Base-by-base conservation (phyloP, 2,329 filamentous ascomycete genomes). In the Penicillium sp. region DNA sequence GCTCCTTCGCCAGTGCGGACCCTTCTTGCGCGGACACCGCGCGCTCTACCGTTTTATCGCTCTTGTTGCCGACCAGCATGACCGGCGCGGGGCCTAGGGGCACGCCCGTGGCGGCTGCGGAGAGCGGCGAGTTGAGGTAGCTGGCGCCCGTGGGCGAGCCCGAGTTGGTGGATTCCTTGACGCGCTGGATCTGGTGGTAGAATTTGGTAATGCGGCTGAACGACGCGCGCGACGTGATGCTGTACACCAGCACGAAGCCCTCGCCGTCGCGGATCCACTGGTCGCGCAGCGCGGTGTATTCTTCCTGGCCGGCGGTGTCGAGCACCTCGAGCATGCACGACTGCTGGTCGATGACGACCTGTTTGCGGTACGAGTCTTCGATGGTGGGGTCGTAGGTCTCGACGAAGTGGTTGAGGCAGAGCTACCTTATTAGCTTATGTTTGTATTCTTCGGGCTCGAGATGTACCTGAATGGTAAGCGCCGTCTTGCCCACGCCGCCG, bases 261-360 rank as follows among this genome's bases (percentile, higher is more conserved):
- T 99, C 94, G 64, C 94, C 93, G 70, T 97, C 93, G 66, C 94
- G 86, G 73, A 97, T 97, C 93, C 93, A 97, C 79, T 97, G 94
- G 73, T 97, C 94, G 69, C 94, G 84, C 67, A 97, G 79, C 47
- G 94, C 94, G 62, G 93, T 97, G 77, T 97, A 99, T 78, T 99
- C 94, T 78, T 99, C 94, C 74, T 99, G 94, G 57, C 94, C 94
- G 52, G 94, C 94, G 55, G 94, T 99, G 77, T 99, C 94, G 67
- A 97, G 84, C 48, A 96, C 91, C 73, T 96, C 91, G 65, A 96
- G 84, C 91, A 96, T 95, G 78, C 91, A 95, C 43, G 91, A 90
- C 73, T 94, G 89, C 56, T 85, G 84, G 59, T 97, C 94, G 74
- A 97, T 97, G 70, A 96, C 82, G 56, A 86, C 83, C 72, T 86